Percentiles rank a stretch among this genome's conserved stretches.
phyloP scores from a whole-genome alignment of 805 yeast species.

The Candida ulmi region DNA sequence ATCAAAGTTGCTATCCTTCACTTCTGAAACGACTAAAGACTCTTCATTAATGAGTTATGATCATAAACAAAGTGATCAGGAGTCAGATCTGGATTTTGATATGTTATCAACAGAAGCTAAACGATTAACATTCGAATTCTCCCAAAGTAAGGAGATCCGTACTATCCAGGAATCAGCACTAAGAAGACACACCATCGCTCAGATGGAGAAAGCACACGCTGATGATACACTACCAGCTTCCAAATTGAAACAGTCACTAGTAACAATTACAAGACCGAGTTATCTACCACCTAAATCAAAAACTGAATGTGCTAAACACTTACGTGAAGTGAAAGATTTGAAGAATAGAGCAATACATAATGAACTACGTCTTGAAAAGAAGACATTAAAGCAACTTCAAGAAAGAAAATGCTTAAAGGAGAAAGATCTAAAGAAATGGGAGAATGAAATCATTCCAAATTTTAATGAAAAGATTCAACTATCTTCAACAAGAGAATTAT shows the following conservation, averaged over 20 bases:
- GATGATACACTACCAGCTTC: slow-evolving; percentile 12
- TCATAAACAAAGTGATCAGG: slow-evolving; percentile 3
- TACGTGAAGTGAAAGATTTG: slow-evolving; percentile 43
- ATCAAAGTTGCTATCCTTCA: slow-evolving; percentile 19
- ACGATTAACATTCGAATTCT: slow-evolving; percentile 14
- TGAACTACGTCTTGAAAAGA: slow-evolving; percentile 30
- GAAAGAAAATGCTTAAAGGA: slow-evolving; percentile 28
- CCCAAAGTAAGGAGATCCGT: slow-evolving; percentile 26
- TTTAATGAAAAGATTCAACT: slow-evolving; percentile 28
- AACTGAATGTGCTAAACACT: slow-evolving; percentile 49
- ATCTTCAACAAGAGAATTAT: slow-evolving; percentile 42
- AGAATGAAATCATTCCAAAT: slow-evolving; percentile 29
- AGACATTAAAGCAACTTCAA: slow-evolving; percentile 27
- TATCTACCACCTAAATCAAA: slow-evolving; percentile 62
- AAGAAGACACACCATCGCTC: slow-evolving; percentile 11
- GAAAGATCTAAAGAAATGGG: slow-evolving; percentile 38
- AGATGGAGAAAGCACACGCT: slow-evolving; percentile 26
- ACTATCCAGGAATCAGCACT: slow-evolving; percentile 28
- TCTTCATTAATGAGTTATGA: slow-evolving; percentile 38
- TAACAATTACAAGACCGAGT: slow-evolving; percentile 53
- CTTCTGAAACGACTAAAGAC: slow-evolving; percentile 37
- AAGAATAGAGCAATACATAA: slow-evolving; percentile 34
- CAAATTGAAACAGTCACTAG: slow-evolving; percentile 16
- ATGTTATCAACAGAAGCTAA: slow-evolving; percentile 13
- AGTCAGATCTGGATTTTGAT: slow-evolving; percentile 13